Percentiles rank a stretch among this genome's conserved stretches.
These are phyloP conservation scores for Plantago elongata DNA, from an alignment of 257 asterid genomes.

Conservation along the genomic window DNA sequence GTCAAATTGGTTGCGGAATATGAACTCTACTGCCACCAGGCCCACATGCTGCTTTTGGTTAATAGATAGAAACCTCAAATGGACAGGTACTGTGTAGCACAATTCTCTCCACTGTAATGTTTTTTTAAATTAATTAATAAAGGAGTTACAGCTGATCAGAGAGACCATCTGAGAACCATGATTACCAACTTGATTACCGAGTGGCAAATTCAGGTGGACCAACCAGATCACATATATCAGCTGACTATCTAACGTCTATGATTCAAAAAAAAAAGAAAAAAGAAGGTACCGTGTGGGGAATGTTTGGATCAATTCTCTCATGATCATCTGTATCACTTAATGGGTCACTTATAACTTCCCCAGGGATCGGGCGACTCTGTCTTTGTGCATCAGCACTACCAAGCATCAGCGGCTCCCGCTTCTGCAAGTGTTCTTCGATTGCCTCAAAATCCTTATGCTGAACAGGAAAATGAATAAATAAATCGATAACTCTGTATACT, in stretches of 20 bases:
- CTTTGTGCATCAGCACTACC: slow-evolving; percentile 59
- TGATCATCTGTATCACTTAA: slow-evolving; percentile 69
- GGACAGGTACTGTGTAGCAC: too few relatives aligned
- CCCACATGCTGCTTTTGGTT: too few relatives aligned
- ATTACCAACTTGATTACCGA: too few relatives aligned
- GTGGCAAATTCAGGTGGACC: too few relatives aligned
- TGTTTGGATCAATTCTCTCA: slow-evolving; percentile 59
- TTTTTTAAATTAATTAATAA: too few relatives aligned
- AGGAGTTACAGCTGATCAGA: too few relatives aligned
- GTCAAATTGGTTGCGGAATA: too few relatives aligned
- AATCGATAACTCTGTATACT: slow-evolving; percentile 7
- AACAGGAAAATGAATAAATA: slow-evolving; percentile 18
- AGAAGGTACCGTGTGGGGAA: slow-evolving; percentile 68
- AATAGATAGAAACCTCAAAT: too few relatives aligned
- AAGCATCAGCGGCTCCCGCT: slow-evolving; percentile 70
- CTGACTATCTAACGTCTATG: background rate
- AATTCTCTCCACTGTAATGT: too few relatives aligned
- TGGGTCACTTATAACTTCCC: slow-evolving; percentile 94
- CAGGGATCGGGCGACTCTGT: slow-evolving; percentile 61
- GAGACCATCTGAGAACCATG: too few relatives aligned
- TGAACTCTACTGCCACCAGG: too few relatives aligned
- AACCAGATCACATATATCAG: too few relatives aligned
- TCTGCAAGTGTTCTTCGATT: slow-evolving; percentile 62
- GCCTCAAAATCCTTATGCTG: slow-evolving; percentile 98
- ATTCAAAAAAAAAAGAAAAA: slow-evolving; percentile 4